A percentile compares a stretch with the other conserved stretches of the same genome.
phyloP scores from a whole-genome alignment of 805 yeast species.

The Myxozyma sirexii region DNA sequence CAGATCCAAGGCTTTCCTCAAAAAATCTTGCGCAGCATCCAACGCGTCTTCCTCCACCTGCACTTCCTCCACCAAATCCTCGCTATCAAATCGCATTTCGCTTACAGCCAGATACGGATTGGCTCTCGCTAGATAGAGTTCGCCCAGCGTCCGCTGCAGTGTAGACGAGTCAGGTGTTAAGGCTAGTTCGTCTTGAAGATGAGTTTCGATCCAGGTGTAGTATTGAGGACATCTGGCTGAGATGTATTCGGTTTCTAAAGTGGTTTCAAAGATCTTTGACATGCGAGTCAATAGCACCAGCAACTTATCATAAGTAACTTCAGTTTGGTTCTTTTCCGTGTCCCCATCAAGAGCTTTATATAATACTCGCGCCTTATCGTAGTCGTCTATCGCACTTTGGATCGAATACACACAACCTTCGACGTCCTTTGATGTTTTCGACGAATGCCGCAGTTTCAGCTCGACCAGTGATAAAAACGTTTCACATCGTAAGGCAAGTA shows the following conservation, averaged over 20 bases:
- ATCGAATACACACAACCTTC: constrained; percentile 42
- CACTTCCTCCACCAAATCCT: constrained; percentile 12
- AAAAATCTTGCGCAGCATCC: constrained; percentile 7
- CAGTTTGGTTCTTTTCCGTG: neutral
- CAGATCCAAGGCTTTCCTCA: constrained; percentile 11
- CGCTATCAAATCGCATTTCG: constrained; percentile 38
- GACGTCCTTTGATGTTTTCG: constrained; percentile 44
- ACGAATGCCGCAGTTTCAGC: constrained; percentile 33
- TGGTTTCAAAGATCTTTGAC: constrained; percentile 22
- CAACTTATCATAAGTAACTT: neutral
- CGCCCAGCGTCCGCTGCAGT: constrained; percentile 39
- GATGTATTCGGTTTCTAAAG: constrained; percentile 26
- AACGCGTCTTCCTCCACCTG: neutral
- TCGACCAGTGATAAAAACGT: constrained; percentile 50
- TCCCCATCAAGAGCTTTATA: neutral
- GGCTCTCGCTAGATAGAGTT: constrained; percentile 39
- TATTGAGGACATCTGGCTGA: constrained; percentile 23
- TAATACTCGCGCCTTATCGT: constrained; percentile 11
- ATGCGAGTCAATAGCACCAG: constrained; percentile 8
- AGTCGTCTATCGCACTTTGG: constrained; percentile 32
- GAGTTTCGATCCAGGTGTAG: constrained; percentile 25
- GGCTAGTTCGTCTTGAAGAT: neutral
- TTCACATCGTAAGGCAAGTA: constrained; percentile 58
- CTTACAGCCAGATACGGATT: constrained; percentile 39
- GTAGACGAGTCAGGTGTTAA: neutral